Evolutionary conservation across 805 yeast species (phyloP), one percentile per base, ranked within the genome.

Genomic region (Hanseniaspora lachancei): DNA sequence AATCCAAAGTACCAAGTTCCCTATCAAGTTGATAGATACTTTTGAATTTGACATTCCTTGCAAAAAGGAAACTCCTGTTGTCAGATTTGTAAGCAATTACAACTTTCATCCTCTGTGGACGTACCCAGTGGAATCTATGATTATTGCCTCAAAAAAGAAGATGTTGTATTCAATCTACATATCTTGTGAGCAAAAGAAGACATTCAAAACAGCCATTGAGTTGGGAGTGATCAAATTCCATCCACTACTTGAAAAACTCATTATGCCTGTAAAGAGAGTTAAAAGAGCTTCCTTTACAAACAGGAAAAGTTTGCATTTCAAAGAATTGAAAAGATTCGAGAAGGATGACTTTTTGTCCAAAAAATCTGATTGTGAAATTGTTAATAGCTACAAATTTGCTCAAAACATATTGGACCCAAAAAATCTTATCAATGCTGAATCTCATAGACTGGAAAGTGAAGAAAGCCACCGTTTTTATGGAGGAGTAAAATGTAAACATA

Each of bases 21-120:
- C 44, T 9, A 16, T 41, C 12, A 41, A 23, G 15, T 18, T 35
- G 12, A 27, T 51, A 2, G 55, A 51, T 29, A 51, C 55, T 5
- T 51, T 36, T 44, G 49, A 43, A 15, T 51, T 51, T 51, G 55
- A 51, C 24, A 44, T 51, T 12, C 48, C 55, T 9, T 43, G 49
- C 38, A 36, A 20, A 20, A 51, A 44, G n/a, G 27, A 35, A 20
- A 18, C 18, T 12, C 49, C 49, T 12, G 20, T 47, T 29, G 44
- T 51, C 9, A 43, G 55, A 51, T 51, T 36, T 51, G 55, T 51
- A 3, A 43, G 49, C 18, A 51, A 51, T 20, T 20, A 51, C 23
- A 27, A 51, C 38, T 51, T 51, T 23, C 36, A 32, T 5, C 35
- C 38, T 5, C 21, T 21, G n/a, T 29, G 46, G 35, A 50, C 54